A percentile compares a stretch with the other conserved stretches of the same genome.
Evolutionary conservation across 768 basidiomycete genomes (phyloP).

Genomic region (Sistotremastrum suecicum): DNA sequence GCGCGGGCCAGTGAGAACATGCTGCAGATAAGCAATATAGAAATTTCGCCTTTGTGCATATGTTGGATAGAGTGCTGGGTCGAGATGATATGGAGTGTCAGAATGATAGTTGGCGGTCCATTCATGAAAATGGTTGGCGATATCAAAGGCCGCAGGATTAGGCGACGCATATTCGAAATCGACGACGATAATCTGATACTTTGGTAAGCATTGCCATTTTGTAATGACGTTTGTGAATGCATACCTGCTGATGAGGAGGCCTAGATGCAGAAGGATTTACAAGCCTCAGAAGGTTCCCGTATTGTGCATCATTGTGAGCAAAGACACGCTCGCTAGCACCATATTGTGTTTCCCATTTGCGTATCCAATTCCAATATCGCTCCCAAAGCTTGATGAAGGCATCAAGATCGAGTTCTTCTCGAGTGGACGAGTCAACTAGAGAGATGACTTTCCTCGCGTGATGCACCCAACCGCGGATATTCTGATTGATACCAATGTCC

Average conservation of each 20-base stretch:
- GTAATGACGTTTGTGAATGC: constrained; percentile 9
- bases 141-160: constrained; percentile 89
- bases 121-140: constrained; percentile 94
- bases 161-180: constrained; percentile 96
- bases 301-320: constrained; percentile 92
- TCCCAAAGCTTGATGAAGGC: constrained; percentile 50
- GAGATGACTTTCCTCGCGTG: constrained; percentile 63
- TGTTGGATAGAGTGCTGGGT: constrained; percentile 57
- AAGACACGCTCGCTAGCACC: constrained; percentile 58
- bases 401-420: constrained; percentile 47
- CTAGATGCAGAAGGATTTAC: constrained; percentile 36
- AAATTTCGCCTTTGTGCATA: constrained; percentile 63
- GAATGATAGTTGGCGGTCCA: constrained; percentile 90
- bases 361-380: constrained; percentile 57
- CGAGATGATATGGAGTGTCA: constrained; percentile 50
- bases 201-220: constrained; percentile 2
- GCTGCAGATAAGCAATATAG: constrained; percentile 67
- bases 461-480: constrained; percentile 57
- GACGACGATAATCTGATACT: constrained; percentile 70
- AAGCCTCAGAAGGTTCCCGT: constrained; percentile 79
- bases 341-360: constrained; percentile 39
- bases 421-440: constrained; percentile 34
- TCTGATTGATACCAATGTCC: constrained; percentile 48
- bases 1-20: constrained; percentile 18
- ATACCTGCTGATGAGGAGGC: constrained; percentile 67